Base-by-base conservation (phyloP, 2,329 filamentous ascomycete species). In the Zymoseptoria crescenta region DNA sequence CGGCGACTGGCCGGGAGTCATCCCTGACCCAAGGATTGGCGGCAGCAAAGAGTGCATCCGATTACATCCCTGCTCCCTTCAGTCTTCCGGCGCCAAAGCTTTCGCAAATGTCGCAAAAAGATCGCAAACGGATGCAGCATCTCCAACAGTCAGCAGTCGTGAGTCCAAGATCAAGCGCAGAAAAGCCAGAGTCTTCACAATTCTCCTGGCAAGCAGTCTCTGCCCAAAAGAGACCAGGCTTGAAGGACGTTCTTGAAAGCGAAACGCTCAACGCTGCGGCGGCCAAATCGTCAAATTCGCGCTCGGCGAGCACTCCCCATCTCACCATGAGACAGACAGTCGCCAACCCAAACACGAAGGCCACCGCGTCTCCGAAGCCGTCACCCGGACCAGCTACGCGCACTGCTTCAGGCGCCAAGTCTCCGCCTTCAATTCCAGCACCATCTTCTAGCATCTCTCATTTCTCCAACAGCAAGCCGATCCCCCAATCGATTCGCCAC, bases 101-200 rank as follows among this genome's bases (percentile, higher is more conserved):
- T 65, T 96, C 92, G 0, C 94, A 97, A 67, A 75, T 96, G 65
- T 96, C 92, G 0, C 94, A 97, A 67, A 96, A 94, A 70, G 92
- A 96, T 72, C 86, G 91, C 21, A 97, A 96, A 76, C 89, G 84
- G 70, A 84, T 91, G 64, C 84, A 91, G 67, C 87, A 91, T 68
- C 81, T 84, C 62, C 84, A 89, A 68, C 59, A 69, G 64, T 24
- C 51, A 54, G 45, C 61, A 54, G 81, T 4, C 87, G 24, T 28
- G 27, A 52, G 51, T 52, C 51, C 51, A 19, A 30, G 52, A 35
- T 13, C 54, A 7, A 30, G 48, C 6, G 24, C 49, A 50, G 52
- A 30, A 5, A 45, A 55, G 24, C 50, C 30, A 4, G 61, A 55
- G 27, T 49, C 56, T 7, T 30, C 56, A 48, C 60, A 65, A 48